phyloP scores from a whole-genome alignment of 225 moss, liverwort and hornwort genomes.

The Thuidium tamariscinum region DNA sequence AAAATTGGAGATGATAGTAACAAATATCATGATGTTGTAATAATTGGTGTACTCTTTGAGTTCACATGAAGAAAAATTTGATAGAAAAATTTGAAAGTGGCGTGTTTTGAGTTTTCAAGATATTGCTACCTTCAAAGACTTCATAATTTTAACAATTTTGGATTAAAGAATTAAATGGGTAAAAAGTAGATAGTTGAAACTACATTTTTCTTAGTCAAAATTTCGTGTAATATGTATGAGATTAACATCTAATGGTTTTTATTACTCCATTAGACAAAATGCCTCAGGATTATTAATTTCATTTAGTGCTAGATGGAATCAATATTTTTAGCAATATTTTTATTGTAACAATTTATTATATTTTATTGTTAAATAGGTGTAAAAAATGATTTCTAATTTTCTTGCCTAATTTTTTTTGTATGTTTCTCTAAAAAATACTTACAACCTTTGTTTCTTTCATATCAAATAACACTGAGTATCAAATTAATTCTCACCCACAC shows the following conservation, averaged over 20 bases:
- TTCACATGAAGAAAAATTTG: fast-evolving
- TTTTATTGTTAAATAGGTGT: no score
- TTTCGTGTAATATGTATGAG: no score
- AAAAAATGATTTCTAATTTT: not conserved
- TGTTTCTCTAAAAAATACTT: not conserved
- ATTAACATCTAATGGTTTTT: no score
- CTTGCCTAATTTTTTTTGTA: no score
- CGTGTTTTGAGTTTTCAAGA: not conserved
- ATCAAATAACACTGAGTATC: not conserved
- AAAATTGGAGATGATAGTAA: not conserved
- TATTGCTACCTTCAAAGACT: not conserved
- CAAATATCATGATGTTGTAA: not conserved
- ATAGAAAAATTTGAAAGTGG: not conserved
- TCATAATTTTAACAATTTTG: not conserved
- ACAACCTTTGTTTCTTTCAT: not conserved
- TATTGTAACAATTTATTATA: no score
- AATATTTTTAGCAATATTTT: no score
- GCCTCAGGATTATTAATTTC: no score
- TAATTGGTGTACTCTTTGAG: not conserved
- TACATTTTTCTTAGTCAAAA: not conserved
- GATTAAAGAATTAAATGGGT: fast-evolving
- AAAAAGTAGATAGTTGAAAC: not conserved
- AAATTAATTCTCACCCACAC: not conserved
- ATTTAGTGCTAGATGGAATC: no score
- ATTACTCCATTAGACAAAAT: no score